These are phyloP conservation scores for Plectosphaerella cucumerina DNA, from an alignment of 2,329 filamentous ascomycete genomes.

Conservation along the genomic window DNA sequence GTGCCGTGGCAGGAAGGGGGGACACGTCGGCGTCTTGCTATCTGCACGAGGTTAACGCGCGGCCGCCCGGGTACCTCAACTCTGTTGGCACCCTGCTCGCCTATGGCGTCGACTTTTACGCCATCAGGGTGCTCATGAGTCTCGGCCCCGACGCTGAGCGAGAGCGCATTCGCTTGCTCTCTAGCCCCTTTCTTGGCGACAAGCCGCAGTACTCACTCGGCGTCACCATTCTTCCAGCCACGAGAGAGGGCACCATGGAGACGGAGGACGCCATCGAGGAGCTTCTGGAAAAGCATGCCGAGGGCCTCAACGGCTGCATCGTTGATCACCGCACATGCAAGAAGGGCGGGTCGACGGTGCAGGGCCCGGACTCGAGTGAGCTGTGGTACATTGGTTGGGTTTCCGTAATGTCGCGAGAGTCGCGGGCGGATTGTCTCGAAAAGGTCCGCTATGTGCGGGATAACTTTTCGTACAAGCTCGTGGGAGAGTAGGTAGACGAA, in stretches of 20 bases:
- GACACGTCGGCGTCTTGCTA: constrained; percentile 11
- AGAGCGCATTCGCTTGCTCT: neutral
- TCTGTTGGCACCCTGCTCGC: constrained; percentile 16
- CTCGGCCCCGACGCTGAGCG: neutral
- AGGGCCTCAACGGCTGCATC: neutral
- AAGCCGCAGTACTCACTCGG: neutral
- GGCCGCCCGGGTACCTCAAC: constrained; percentile 20
- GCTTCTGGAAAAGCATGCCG: neutral
- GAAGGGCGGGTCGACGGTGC: neutral
- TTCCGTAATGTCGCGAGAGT: neutral
- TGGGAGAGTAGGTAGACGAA: neutral
- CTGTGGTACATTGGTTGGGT: neutral
- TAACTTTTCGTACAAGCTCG: neutral
- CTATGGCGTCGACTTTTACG: constrained; percentile 25
- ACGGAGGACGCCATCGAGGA: neutral
- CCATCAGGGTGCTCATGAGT: constrained; percentile 15
- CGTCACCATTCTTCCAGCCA: neutral
- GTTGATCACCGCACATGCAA: neutral
- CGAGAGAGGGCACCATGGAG: neutral
- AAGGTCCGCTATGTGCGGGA: neutral
- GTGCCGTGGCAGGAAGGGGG: neutral
- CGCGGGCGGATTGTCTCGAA: neutral
- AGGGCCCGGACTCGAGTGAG: neutral
- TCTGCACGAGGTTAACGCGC: constrained; percentile 24
- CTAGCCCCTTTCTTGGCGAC: neutral